Base-by-base conservation (phyloP, 2,329 filamentous ascomycete genomes). In the Cercospora berteroae region DNA sequence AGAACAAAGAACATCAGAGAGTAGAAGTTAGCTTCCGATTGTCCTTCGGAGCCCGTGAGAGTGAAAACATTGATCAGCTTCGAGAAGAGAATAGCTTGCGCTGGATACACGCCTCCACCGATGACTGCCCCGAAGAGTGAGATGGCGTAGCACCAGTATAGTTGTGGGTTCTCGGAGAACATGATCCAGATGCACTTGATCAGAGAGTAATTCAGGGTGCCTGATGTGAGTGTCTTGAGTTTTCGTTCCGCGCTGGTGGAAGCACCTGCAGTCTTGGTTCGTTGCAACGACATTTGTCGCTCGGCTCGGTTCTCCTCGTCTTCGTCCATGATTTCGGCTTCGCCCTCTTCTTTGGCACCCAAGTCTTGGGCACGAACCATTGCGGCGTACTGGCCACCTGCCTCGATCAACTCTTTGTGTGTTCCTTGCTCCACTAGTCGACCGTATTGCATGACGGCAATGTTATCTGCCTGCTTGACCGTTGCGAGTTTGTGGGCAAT, bases 1-100 rank as follows among this genome's bases (percentile, higher is more conserved):
- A 86, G 79, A 7, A 86, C 74, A 72, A 87, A 85, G 73, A 87
- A 86, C 83, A 87, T 86, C 12, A 87, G 78, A 0, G 83, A 79
- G 75, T 81, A 86, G 72, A 86, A 85, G 70, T 86, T 79, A 9
- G 80, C 82, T 61, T 80, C 75, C 1, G 79, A 67, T 20, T 79
- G 75, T 3, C 81, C 79, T 68, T 78, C 74, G 12, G 65, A 39
- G 8, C 74, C 61, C 0, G 80, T 78, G 4, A 66, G 13, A 75
- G 78, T 39, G 67, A 86, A 87, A 2, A 83, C 82, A 52, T 80
- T 72, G 42, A 86, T 79, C 1, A 86, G 74, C 8, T 81, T 77
- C 2, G 83, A 81, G 69, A 86, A 86, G 0, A 87, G 71, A 29
- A 85, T 75, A 3, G 83, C 82, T 71, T 84, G 83, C 1, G 80